Percentiles rank a stretch among this genome's conserved stretches.
Conservation (phyloP, 371 early-diverging fungal species). For the Apophysomyces elegans region DNA sequence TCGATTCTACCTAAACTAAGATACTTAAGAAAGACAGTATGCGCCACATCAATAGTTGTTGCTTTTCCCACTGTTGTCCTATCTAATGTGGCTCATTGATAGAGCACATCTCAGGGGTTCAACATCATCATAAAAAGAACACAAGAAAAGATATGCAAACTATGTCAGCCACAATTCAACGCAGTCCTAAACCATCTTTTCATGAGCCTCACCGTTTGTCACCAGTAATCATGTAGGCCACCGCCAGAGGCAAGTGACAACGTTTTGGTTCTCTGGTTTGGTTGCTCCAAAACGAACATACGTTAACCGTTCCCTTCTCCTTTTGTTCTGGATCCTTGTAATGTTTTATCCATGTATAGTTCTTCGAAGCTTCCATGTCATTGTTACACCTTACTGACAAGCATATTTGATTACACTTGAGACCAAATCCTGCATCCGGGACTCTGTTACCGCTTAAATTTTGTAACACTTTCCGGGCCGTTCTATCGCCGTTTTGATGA, state of each 20-base stretch:
- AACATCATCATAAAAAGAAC: not conserved
- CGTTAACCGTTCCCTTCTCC: not conserved
- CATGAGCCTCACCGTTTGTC: too few species aligned
- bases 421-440: conserved; percentile 3
- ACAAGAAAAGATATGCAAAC: not conserved
- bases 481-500: not conserved
- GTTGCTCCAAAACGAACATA: not conserved
- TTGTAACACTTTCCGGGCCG: not conserved
- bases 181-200: not conserved
- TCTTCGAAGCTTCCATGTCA: not conserved
- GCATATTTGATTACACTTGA: conserved; percentile 1
- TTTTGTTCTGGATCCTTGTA: not conserved
- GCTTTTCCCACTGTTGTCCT: not conserved
- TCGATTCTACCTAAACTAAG: not conserved
- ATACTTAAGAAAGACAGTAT: not conserved
- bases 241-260: not conserved
- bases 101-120: not conserved
- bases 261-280: not conserved
- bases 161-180: conserved; percentile 2
- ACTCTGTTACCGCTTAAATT: not conserved
- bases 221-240: not conserved
- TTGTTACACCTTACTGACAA: not conserved
- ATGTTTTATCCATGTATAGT: not conserved
- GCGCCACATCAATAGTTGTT: not conserved
- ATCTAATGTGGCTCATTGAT: not conserved